These are phyloP conservation scores for Pinus taeda DNA, from an alignment of 75 land plant genomes.

Conservation along the genomic window DNA sequence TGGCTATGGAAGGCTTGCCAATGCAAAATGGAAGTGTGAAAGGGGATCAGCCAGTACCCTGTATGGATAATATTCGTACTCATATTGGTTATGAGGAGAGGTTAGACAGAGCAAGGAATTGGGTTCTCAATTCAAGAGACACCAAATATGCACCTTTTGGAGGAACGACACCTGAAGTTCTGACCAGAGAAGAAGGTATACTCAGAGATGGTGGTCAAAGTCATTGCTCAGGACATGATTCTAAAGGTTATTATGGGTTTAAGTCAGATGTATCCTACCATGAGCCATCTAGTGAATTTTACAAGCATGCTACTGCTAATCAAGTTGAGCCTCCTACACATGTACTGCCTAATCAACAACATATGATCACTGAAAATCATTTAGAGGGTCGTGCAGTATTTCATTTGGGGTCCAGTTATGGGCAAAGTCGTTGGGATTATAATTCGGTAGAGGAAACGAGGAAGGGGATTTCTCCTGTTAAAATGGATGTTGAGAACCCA, in stretches of 20 bases:
- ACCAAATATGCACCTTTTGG: background rate
- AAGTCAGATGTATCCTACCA: background rate
- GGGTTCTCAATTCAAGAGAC: constrained; percentile 1
- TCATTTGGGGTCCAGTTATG: constrained; percentile 7
- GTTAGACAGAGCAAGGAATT: constrained; percentile 7
- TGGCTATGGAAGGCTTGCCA: background rate
- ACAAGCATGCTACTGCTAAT: background rate
- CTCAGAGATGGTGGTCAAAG: background rate
- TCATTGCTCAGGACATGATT: background rate
- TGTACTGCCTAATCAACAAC: background rate
- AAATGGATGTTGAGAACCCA: no score
- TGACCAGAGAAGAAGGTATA: background rate
- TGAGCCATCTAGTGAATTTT: background rate
- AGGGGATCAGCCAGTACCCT: background rate
- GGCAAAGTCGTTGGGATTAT: background rate
- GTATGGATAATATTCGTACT: background rate
- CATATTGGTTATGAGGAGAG: background rate
- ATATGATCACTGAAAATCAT: background rate
- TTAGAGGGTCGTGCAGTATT: background rate
- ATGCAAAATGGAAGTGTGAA: background rate
- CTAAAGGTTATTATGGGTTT: background rate
- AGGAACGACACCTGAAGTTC: background rate
- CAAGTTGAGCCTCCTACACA: background rate
- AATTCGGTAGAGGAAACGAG: background rate
- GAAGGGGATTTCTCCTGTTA: no score